Conservation (phyloP, 352 stramenopile genomes). For the Globisporangium irregulare region DNA sequence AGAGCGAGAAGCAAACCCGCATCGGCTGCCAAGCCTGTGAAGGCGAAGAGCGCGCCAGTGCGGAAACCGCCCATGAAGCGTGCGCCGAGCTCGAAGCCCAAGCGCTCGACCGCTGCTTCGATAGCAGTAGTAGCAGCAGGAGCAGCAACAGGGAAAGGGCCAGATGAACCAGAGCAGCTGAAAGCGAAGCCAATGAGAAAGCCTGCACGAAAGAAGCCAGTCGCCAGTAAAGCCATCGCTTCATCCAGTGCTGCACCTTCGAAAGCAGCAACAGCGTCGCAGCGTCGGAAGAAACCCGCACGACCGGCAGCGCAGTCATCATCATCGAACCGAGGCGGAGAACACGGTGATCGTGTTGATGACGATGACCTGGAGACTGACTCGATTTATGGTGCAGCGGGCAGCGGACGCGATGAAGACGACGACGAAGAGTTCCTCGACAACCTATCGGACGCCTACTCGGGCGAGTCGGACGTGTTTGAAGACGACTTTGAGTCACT, state of each 20-base stretch:
- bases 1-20: not conserved
- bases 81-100: not conserved
- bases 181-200: conserved; percentile 21
- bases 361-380: conserved; percentile 13
- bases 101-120: not conserved
- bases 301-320: not conserved
- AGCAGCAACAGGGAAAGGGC: not conserved
- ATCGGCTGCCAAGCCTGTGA: conserved; percentile 10
- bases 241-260: not conserved
- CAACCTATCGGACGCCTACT: conserved; percentile 49
- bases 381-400: conserved; percentile 5
- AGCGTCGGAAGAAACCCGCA: conserved; percentile 4
- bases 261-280: not conserved
- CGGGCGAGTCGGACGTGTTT: conserved; percentile 69
- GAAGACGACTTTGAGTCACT: conserved; percentile 72
- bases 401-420: conserved; percentile 25
- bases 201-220: conserved; percentile 10
- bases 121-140: not conserved
- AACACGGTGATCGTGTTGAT: conserved; percentile 1
- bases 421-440: conserved; percentile 42
- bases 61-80: conserved; percentile 19
- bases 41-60: conserved; percentile 15
- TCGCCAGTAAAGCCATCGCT: not conserved
- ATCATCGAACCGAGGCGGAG: not conserved
- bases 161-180: not conserved